These are phyloP conservation scores for Larix kaempferi DNA, from an alignment of 75 land plant genomes.

Conservation along the genomic window DNA sequence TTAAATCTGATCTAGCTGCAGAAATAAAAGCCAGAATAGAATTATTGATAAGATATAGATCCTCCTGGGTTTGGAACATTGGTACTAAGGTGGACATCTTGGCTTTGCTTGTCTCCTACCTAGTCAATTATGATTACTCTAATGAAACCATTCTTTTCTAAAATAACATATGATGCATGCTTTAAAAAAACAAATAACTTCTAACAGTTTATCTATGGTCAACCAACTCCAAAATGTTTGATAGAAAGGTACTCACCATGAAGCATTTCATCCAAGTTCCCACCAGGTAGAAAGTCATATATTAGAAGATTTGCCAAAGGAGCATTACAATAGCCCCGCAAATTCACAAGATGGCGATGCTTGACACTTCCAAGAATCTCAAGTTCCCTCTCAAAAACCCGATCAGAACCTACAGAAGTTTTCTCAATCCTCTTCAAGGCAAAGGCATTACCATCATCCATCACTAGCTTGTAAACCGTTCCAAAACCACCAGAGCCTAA, in stretches of 20 bases:
- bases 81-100: no score
- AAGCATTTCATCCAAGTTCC: slow-evolving; percentile 85
- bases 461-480: slow-evolving; percentile 85
- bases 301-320: slow-evolving; percentile 81
- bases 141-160: no score
- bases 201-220: no score
- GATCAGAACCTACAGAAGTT: slow-evolving; percentile 65
- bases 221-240: background rate
- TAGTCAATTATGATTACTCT: no score
- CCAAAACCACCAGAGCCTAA: slow-evolving; percentile 94
- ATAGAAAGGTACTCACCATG: slow-evolving; percentile 56
- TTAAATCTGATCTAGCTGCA: no score
- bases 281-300: slow-evolving; percentile 85
- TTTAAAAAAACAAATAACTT: no score
- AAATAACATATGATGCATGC: no score
- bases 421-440: slow-evolving; percentile 85
- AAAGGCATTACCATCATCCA: slow-evolving; percentile 97
- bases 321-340: slow-evolving; percentile 92
- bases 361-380: slow-evolving; percentile 93
- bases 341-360: slow-evolving; percentile 88
- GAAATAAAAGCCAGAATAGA: no score
- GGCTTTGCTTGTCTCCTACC: no score
- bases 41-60: no score
- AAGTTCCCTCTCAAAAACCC: slow-evolving; percentile 85
- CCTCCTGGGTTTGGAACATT: no score